A percentile compares a stretch with the other conserved stretches of the same genome.
These are phyloP conservation scores for Diaporthe australafricana DNA, from an alignment of 2,329 filamentous ascomycete species.

Conservation along the genomic window DNA sequence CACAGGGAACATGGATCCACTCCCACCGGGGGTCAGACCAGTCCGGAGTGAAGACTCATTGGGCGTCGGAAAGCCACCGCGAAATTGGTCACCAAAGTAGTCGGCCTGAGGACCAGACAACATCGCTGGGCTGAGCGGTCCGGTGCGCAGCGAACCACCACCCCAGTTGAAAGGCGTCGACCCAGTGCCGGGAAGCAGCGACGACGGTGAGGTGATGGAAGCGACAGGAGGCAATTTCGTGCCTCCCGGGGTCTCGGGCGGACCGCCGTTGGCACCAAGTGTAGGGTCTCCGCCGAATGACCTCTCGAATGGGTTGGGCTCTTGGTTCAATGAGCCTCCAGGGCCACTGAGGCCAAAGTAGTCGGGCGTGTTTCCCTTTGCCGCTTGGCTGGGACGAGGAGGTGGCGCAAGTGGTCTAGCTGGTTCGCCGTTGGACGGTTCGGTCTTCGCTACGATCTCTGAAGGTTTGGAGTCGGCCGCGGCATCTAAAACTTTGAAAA, in stretches of 20 bases:
- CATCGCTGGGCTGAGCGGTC: conserved; percentile 97
- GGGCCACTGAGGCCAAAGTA: conserved; percentile 74
- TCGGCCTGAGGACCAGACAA: conserved; percentile 87
- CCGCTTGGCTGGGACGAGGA: conserved; percentile 68
- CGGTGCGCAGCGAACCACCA: conserved; percentile 86
- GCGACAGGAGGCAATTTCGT: conserved; percentile 90
- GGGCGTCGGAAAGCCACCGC: conserved; percentile 89
- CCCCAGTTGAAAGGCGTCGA: conserved; percentile 83
- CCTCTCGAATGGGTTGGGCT: conserved; percentile 97
- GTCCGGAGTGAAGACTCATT: conserved; percentile 96
- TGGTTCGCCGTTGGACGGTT: conserved; percentile 67
- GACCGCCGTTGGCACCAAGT: conserved; percentile 27
- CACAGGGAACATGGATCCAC: conserved; percentile 94
- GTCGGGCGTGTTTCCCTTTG: conserved; percentile 66
- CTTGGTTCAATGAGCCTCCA: conserved; percentile 70
- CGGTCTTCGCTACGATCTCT: conserved; percentile 60
- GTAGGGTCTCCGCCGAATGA: conserved; percentile 77
- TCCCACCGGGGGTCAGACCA: conserved; percentile 92
- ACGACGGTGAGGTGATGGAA: conserved; percentile 88
- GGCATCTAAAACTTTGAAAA: conserved; percentile 51
- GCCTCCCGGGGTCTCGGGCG: conserved; percentile 82
- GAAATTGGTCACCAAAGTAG: conserved; percentile 86
- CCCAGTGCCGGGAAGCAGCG: conserved; percentile 79
- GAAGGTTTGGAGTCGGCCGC: conserved; percentile 57
- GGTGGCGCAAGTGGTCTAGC: conserved; percentile 77